These are phyloP conservation scores for Lasiodiplodia gonubiensis DNA, from an alignment of 2,329 filamentous ascomycete genomes.

Conservation along the genomic window DNA sequence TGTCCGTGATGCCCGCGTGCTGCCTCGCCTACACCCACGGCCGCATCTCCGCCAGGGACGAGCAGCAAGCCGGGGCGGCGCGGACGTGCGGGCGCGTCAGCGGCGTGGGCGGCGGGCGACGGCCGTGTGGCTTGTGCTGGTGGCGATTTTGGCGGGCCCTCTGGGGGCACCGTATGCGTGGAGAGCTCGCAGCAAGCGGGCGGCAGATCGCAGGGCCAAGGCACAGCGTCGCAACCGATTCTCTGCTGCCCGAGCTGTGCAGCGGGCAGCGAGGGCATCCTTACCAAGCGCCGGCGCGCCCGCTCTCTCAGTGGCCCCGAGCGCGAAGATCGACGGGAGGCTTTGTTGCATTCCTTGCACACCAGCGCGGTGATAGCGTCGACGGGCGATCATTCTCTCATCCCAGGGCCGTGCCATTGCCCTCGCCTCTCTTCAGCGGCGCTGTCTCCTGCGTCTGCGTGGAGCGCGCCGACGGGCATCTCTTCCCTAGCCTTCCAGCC, in stretches of 20 bases:
- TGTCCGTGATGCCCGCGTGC: background rate
- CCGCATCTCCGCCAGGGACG: background rate
- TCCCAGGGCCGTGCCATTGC: slow-evolving; percentile 6
- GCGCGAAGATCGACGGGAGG: slow-evolving; percentile 13
- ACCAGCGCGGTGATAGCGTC: background rate
- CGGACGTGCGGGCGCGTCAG: slow-evolving; percentile 6
- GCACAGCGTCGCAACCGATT: background rate
- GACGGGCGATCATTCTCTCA: slow-evolving; percentile 11
- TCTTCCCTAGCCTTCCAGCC: background rate
- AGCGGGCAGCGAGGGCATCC: slow-evolving; percentile 7
- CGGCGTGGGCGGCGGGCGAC: background rate
- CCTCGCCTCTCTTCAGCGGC: slow-evolving; percentile 12
- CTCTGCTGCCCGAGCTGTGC: slow-evolving; percentile 6
- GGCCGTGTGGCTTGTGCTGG: slow-evolving; percentile 18
- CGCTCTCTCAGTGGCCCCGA: background rate
- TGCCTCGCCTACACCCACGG: background rate
- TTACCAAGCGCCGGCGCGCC: background rate
- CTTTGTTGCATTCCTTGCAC: slow-evolving; percentile 18
- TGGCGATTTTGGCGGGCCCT: slow-evolving; percentile 3
- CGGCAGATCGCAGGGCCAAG: slow-evolving; percentile 9
- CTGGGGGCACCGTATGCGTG: background rate
- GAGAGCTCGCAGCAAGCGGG: background rate
- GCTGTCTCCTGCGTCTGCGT: slow-evolving; percentile 4
- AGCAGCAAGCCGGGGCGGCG: background rate
- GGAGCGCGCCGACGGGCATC: slow-evolving; percentile 8